Evolutionary conservation across 495 filamentous ascomycete species (phyloP), one percentile per base, ranked within the genome.

Genomic region (Penicillium waksmanii): DNA sequence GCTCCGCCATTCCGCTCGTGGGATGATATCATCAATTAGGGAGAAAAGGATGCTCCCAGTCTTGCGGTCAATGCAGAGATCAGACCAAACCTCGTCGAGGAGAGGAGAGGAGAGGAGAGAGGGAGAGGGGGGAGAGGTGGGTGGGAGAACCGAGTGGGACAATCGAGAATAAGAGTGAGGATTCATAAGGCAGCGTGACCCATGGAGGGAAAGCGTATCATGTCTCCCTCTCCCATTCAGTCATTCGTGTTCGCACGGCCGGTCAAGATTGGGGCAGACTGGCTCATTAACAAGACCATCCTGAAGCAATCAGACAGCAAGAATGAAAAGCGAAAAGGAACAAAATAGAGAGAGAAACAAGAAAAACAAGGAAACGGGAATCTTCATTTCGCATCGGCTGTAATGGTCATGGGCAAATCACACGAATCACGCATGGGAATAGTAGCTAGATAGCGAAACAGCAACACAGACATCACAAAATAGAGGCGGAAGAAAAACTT

Each of bases 331-430:
- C 36, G 10, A 61, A 42, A 43, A 53, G 53, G 49, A 57, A 44
- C 57, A 51, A 64, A 46, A 53, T 50, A 59, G 66, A 63, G 17
- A 44, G 42, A 44, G 44, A 9, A 61, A 36, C 49, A 34, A 51
- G 50, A 40, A 57, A 44, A 61, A 51, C 63, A 49, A 56, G 66
- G 62, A 68, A 57, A 57, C 62, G 60, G 60, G 64, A 64, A 58
- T 70, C 64, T 66, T 68, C 66, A 70, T 74, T 70, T 69, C 71
- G 68, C 67, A 70, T 71, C 72, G 65, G 73, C 73, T 70, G 65
- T 73, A 69, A 71, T 68, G 67, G 69, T 77, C 72, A 73, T 72
- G 63, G 67, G 68, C 70, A 73, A 66, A 73, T 73, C 66, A 73
- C 67, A 64, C 63, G 65, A 69, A 65, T 74, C 68, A 69, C 70